Conservation (phyloP, 257 asterid species). For the Petrea volubilis region DNA sequence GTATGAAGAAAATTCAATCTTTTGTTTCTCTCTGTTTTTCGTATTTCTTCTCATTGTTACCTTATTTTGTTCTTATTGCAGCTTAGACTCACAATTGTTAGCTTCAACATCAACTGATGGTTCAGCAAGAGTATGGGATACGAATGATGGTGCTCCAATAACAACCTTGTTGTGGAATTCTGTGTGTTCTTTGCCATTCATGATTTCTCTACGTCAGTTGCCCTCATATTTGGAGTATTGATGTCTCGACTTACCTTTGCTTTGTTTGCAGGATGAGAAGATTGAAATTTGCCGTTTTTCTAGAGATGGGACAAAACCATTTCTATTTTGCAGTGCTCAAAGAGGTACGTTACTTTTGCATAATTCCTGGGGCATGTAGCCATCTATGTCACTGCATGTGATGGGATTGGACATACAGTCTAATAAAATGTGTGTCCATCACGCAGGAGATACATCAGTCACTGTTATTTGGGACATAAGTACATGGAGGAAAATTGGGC, state of each 20-base stretch:
- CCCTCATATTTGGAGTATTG: constrained; percentile 16
- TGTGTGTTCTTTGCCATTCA: constrained; percentile 47
- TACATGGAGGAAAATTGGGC: constrained; percentile 88
- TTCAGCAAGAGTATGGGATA: constrained; percentile 91
- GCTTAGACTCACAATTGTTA: constrained; percentile 89
- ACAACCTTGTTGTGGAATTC: constrained; percentile 67
- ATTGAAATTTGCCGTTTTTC: constrained; percentile 91
- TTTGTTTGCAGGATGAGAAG: constrained; percentile 73
- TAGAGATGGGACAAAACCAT: constrained; percentile 94
- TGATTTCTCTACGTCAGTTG: neutral
- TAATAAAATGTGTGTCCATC: constrained; percentile 19
- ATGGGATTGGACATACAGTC: constrained; percentile 16
- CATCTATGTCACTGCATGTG: constrained; percentile 4
- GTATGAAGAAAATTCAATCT: neutral
- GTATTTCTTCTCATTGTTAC: neutral
- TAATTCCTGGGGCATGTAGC: constrained; percentile 1
- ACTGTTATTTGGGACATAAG: constrained; percentile 85
- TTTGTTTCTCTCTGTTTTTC: neutral
- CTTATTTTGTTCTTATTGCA: constrained; percentile 37
- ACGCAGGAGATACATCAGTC: constrained; percentile 71
- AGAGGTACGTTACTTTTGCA: constrained; percentile 46
- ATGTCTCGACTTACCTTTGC: constrained; percentile 16
- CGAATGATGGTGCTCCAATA: constrained; percentile 78
- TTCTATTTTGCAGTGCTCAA: constrained; percentile 78
- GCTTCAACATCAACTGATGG: constrained; percentile 97